These are phyloP conservation scores for Pseudozyma sp. DNA, from an alignment of 1,284 basidiomycete genomes.

Conservation along the genomic window DNA sequence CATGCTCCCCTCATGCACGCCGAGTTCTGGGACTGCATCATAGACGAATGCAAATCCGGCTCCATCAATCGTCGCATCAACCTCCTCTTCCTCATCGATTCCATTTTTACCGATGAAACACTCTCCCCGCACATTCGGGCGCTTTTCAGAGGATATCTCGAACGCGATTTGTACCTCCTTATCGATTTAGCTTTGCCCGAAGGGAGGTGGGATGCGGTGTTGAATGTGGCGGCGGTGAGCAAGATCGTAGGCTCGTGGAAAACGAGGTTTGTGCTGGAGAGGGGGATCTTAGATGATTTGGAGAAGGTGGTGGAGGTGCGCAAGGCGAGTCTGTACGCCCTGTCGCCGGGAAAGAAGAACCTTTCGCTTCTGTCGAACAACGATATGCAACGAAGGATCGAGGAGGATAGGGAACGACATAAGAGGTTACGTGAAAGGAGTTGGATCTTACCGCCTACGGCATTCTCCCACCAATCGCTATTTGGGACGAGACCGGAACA, in stretches of 20 bases:
- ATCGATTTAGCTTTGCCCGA: slow-evolving; percentile 43
- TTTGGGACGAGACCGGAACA: slow-evolving; percentile 39
- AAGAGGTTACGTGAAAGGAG: slow-evolving; percentile 86
- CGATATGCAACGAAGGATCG: slow-evolving; percentile 87
- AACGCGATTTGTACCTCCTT: slow-evolving; percentile 33
- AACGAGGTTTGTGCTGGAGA: slow-evolving; percentile 16
- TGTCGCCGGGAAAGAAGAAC: slow-evolving; percentile 25
- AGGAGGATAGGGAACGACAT: slow-evolving; percentile 93
- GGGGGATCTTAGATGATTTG: slow-evolving; percentile 9
- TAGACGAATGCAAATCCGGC: slow-evolving; percentile 86
- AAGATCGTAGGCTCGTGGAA: slow-evolving; percentile 40
- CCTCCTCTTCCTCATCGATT: slow-evolving; percentile 89
- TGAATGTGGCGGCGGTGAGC: slow-evolving; percentile 32
- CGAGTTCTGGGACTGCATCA: slow-evolving; percentile 92
- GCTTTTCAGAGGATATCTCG: slow-evolving; percentile 20
- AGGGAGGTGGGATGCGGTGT: slow-evolving; percentile 32
- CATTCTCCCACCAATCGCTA: slow-evolving; percentile 38
- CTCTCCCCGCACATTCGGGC: slow-evolving; percentile 25
- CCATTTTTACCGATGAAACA: slow-evolving; percentile 71
- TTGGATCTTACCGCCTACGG: slow-evolving; percentile 84
- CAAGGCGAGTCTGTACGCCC: slow-evolving; percentile 20
- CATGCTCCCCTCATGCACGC: slow-evolving; percentile 81
- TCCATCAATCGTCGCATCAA: slow-evolving; percentile 91
- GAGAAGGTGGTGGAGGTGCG: slow-evolving; percentile 20
- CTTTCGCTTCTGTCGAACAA: slow-evolving; percentile 72